Conservation (phyloP, 441 rosid species). For the Geranium incanum region DNA sequence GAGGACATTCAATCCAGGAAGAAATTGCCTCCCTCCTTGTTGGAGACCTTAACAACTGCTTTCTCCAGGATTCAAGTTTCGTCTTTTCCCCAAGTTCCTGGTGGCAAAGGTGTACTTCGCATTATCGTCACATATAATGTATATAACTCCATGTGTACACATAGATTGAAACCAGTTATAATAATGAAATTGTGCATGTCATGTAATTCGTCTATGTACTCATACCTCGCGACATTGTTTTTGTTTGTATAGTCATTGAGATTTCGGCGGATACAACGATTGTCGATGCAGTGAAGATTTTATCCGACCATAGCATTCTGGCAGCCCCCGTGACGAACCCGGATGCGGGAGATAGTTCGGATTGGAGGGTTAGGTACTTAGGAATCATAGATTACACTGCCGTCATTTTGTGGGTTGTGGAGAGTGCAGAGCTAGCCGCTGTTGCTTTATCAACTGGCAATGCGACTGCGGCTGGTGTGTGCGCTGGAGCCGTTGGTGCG, state of each 20-base stretch:
- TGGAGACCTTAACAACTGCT: slow-evolving; percentile 47
- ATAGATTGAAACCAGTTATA: too few species aligned
- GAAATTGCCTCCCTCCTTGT: slow-evolving; percentile 42
- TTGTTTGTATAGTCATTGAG: slow-evolving; percentile 51
- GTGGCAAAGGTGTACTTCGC: slow-evolving; percentile 20
- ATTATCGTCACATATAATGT: too few species aligned
- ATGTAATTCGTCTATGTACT: not conserved
- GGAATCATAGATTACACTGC: slow-evolving; percentile 77
- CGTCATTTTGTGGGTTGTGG: slow-evolving; percentile 71
- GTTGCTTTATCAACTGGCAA: slow-evolving; percentile 42
- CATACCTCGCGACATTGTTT: not conserved
- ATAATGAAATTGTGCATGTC: too few species aligned
- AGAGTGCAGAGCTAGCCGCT: slow-evolving; percentile 66
- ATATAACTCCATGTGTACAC: too few species aligned
- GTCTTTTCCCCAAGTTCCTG: slow-evolving; percentile 51
- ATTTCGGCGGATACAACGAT: slow-evolving; percentile 58
- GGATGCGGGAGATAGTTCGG: slow-evolving; percentile 32
- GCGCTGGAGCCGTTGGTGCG: slow-evolving; percentile 40
- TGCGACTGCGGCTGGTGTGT: not conserved
- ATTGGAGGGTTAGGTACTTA: slow-evolving; percentile 66
- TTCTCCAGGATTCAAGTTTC: slow-evolving; percentile 47
- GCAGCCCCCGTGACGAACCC: slow-evolving; percentile 69
- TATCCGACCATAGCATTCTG: slow-evolving; percentile 64
- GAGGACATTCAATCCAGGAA: slow-evolving; percentile 48
- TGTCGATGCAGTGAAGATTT: slow-evolving; percentile 58